Evolutionary conservation across 2,329 filamentous ascomycete species (phyloP).

Genomic region (Aspergillus ruber): DNA sequence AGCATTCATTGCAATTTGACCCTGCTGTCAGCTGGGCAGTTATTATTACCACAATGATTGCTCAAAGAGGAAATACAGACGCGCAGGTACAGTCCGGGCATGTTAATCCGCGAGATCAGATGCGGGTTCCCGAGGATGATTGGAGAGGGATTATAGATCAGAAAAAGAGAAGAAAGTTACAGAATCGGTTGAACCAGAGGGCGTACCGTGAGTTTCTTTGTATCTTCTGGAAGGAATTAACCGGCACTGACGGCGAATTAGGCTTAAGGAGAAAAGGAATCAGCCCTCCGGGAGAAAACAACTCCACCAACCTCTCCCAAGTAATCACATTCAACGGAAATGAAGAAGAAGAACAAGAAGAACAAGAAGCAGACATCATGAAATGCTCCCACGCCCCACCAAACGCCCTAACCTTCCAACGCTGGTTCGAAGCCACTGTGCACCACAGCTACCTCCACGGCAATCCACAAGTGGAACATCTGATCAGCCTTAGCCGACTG

Average conservation of each 20-base stretch:
- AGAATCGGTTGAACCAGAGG: slow-evolving; percentile 23
- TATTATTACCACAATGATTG: neutral
- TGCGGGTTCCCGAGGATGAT: slow-evolving; percentile 12
- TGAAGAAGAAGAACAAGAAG: neutral
- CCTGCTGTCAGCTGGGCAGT: neutral
- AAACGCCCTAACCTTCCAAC: neutral
- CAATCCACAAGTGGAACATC: slow-evolving; percentile 16
- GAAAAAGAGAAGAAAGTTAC: slow-evolving; percentile 17
- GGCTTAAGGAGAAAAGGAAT: neutral
- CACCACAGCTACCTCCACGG: slow-evolving; percentile 5
- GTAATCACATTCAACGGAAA: neutral
- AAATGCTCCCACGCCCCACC: slow-evolving; percentile 4
- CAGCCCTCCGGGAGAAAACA: neutral
- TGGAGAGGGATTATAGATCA: slow-evolving; percentile 21
- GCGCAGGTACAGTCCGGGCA: slow-evolving; percentile 6
- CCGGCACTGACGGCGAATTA: neutral
- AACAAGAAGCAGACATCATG: neutral
- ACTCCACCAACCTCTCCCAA: neutral
- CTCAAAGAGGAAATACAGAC: neutral
- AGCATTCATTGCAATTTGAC: neutral
- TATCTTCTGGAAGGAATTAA: neutral
- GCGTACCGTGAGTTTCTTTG: slow-evolving; percentile 12
- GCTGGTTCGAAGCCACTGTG: slow-evolving; percentile 3
- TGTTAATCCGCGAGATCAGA: slow-evolving; percentile 7
- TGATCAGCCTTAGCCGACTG: slow-evolving; percentile 18